A percentile compares a stretch with the other conserved stretches of the same genome.
phyloP scores from a whole-genome alignment of 192 early-diverging fungal species.

The Podila verticillata region DNA sequence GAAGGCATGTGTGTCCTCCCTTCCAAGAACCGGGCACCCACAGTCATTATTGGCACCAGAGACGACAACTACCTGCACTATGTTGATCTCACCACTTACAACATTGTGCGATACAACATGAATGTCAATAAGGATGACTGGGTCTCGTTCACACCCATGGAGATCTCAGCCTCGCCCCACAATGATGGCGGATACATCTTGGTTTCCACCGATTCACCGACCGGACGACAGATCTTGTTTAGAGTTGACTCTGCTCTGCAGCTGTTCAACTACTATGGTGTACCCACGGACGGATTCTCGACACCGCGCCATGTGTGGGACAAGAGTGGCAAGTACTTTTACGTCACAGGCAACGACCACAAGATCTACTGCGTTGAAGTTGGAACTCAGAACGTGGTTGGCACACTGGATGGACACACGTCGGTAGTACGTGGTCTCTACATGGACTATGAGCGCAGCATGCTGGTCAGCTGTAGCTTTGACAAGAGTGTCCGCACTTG shows the following conservation, averaged over 20 bases:
- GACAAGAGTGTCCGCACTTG: constrained; percentile 69
- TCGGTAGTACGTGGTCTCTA: constrained; percentile 62
- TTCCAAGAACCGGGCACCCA: constrained; percentile 14
- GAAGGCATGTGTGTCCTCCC: constrained; percentile 74
- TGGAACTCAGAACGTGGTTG: constrained; percentile 54
- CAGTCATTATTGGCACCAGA: constrained; percentile 69
- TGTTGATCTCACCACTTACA: constrained; percentile 58
- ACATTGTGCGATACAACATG: constrained; percentile 67
- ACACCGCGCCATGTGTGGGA: constrained; percentile 74
- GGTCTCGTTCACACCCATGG: constrained; percentile 85
- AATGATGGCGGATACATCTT: constrained; percentile 64
- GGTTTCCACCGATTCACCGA: constrained; percentile 72
- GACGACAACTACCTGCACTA: constrained; percentile 81
- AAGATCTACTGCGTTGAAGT: constrained; percentile 63
- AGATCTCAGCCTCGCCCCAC: constrained; percentile 64
- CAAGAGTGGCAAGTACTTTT: constrained; percentile 67
- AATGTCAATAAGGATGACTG: constrained; percentile 83
- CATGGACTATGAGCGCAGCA: constrained; percentile 56
- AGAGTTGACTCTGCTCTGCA: constrained; percentile 56
- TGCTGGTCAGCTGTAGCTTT: constrained; percentile 66
- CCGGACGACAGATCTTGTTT: constrained; percentile 75
- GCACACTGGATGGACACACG: constrained; percentile 63
- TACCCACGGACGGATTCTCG: constrained; percentile 68
- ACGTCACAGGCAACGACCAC: constrained; percentile 71
- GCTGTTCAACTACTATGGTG: constrained; percentile 71